Percentiles rank a stretch among this genome's conserved stretches.
Evolutionary conservation across 2,329 filamentous ascomycete genomes (phyloP).

Genomic region (Fusarium torulosum): DNA sequence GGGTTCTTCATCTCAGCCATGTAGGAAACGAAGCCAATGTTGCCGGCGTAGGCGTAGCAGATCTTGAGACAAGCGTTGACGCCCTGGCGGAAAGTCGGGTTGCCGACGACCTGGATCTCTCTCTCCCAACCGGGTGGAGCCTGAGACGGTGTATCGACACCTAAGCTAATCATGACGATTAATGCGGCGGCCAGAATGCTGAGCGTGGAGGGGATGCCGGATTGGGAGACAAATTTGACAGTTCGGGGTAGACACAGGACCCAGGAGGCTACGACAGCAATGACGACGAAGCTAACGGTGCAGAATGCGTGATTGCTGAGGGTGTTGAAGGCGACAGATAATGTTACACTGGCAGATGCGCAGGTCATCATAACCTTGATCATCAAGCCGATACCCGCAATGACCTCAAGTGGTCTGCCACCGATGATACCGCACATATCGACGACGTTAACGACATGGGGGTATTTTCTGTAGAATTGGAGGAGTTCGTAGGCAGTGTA

Average conservation of each 20-base stretch:
- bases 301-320: conserved; percentile 71
- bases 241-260: conserved; percentile 73
- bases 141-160: conserved; percentile 29
- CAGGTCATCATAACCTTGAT: conserved; percentile 79
- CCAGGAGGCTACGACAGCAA: conserved; percentile 71
- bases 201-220: conserved; percentile 47
- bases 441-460: conserved; percentile 76
- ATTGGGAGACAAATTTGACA: conserved; percentile 58
- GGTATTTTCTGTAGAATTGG: conserved; percentile 76
- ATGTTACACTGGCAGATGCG: conserved; percentile 73
- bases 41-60: conserved; percentile 49
- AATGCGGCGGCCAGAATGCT: conserved; percentile 48
- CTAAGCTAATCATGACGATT: conserved; percentile 50
- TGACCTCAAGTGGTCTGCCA: conserved; percentile 39
- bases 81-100: conserved; percentile 45
- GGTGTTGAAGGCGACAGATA: conserved; percentile 75
- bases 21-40: conserved; percentile 50
- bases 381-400: conserved; percentile 70
- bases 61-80: conserved; percentile 49
- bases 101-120: conserved; percentile 42
- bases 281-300: conserved; percentile 73
- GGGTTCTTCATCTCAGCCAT: conserved; percentile 54
- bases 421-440: conserved; percentile 72
- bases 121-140: conserved; percentile 46
- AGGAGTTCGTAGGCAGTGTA: conserved; percentile 62